phyloP scores from a whole-genome alignment of 23 red algal species.

The Porphyridium purpureum region DNA sequence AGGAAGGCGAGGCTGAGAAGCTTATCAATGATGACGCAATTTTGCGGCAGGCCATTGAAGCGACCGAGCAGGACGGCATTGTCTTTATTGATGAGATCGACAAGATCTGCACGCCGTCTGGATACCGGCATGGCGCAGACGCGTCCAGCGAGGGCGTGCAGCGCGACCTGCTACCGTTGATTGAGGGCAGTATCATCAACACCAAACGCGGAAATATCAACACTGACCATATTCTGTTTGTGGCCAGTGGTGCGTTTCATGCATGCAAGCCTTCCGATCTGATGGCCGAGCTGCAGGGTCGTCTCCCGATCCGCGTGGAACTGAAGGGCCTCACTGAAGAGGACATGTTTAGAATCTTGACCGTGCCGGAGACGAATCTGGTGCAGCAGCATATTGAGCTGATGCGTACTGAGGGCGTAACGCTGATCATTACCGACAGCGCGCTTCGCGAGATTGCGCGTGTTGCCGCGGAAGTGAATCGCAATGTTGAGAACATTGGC shows the following conservation, averaged over 20 bases:
- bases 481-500: constrained; percentile 74
- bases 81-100: constrained; percentile 93
- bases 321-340: constrained; percentile 36
- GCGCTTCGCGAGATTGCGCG: constrained; percentile 56
- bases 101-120: constrained; percentile 64
- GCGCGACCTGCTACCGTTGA: constrained; percentile 64
- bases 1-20: constrained; percentile 69
- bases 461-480: constrained; percentile 73
- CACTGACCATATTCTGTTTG: constrained; percentile 87
- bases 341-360: constrained; percentile 65
- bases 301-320: constrained; percentile 82
- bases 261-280: constrained; percentile 63
- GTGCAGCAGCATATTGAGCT: constrained; percentile 67
- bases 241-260: constrained; percentile 76
- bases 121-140: constrained; percentile 55
- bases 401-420: constrained; percentile 63
- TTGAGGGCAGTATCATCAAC: constrained; percentile 64
- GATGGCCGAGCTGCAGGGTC: constrained; percentile 83
- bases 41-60: constrained; percentile 42
- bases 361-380: constrained; percentile 66
- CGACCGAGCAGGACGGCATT: constrained; percentile 73
- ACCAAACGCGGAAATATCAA: constrained; percentile 80
- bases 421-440: constrained; percentile 41
- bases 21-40: constrained; percentile 54
- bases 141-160: constrained; percentile 78